Percentiles rank a stretch among this genome's conserved stretches.
Evolutionary conservation across 1,139 yeast genomes (phyloP).

Genomic region (Sugiyamaella novakii): DNA sequence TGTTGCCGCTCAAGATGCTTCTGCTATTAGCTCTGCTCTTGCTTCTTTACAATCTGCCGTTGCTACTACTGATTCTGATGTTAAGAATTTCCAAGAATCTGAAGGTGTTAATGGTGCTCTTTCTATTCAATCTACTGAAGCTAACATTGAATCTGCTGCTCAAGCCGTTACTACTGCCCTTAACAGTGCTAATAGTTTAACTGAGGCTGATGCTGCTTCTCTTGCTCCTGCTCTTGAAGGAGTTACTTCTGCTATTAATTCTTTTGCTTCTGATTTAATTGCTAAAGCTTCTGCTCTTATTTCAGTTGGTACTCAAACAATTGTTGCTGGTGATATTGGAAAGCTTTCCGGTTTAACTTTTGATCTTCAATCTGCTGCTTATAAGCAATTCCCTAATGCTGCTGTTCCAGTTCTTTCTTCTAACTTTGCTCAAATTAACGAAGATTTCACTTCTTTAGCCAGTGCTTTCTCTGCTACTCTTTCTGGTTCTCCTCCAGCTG

Average conservation of each 20-base stretch:
- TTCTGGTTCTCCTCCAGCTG: slow-evolving; percentile 19
- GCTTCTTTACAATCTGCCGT: slow-evolving; percentile 22
- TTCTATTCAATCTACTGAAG: slow-evolving; percentile 23
- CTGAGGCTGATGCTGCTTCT: slow-evolving; percentile 19
- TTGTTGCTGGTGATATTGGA: slow-evolving; percentile 29
- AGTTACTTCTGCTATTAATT: slow-evolving; percentile 22
- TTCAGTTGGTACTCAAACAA: slow-evolving; percentile 27
- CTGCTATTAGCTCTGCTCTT: slow-evolving; percentile 24
- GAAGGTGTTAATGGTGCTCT: slow-evolving; percentile 28
- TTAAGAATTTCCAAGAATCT: slow-evolving; percentile 22
- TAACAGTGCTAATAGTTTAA: slow-evolving; percentile 14
- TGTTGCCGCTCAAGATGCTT: slow-evolving; percentile 23
- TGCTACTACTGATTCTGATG: slow-evolving; percentile 24
- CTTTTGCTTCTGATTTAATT: slow-evolving; percentile 28
- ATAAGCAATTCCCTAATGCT: slow-evolving; percentile 21
- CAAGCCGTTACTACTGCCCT: slow-evolving; percentile 18
- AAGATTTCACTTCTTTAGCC: slow-evolving; percentile 22
- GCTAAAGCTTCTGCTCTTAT: slow-evolving; percentile 30
- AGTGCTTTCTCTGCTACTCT: slow-evolving; percentile 18
- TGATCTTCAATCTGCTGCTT: slow-evolving; percentile 24
- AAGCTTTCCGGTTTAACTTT: slow-evolving; percentile 22
- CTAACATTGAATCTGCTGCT: slow-evolving; percentile 17
- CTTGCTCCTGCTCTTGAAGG: slow-evolving; percentile 10
- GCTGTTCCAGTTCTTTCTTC: slow-evolving; percentile 18
- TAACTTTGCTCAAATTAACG: slow-evolving; percentile 23